Conservation (phyloP, 352 stramenopile species). For the Phytopythium montanum region DNA sequence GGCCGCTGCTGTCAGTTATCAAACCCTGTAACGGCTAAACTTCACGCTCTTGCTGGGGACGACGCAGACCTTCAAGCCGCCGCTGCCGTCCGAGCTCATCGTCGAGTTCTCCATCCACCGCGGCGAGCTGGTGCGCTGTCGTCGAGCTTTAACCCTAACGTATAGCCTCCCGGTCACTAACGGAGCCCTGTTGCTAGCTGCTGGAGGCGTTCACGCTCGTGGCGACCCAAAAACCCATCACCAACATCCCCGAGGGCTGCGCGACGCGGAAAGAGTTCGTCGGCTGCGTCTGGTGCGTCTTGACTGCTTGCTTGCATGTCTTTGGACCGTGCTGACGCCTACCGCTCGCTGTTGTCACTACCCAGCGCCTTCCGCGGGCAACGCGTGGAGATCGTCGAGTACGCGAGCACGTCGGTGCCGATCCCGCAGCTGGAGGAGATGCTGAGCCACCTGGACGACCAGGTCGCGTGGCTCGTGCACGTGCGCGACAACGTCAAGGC, state of each 20-base stretch:
- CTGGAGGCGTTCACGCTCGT: conserved; percentile 70
- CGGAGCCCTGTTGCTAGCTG: conserved; percentile 26
- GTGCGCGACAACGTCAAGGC: conserved; percentile 74
- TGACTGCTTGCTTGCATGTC: too few relatives aligned
- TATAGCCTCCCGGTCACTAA: background rate
- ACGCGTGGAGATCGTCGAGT: conserved; percentile 76
- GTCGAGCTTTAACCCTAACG: too few relatives aligned
- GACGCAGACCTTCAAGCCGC: conserved; percentile 60
- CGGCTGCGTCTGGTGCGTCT: conserved; percentile 68
- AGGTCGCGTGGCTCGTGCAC: conserved; percentile 60
- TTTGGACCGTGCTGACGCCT: background rate
- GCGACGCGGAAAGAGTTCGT: conserved; percentile 79
- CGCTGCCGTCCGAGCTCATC: conserved; percentile 65
- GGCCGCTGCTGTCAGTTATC: background rate
- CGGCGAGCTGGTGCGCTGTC: conserved; percentile 69
- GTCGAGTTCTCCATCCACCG: conserved; percentile 84
- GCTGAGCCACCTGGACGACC: conserved; percentile 56
- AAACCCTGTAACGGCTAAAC: too few relatives aligned
- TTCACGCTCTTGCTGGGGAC: background rate
- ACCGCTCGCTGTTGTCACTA: background rate
- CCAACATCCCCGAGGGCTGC: conserved; percentile 54
- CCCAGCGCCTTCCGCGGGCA: conserved; percentile 65
- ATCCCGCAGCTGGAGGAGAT: conserved; percentile 84
- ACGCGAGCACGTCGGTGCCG: conserved; percentile 56
- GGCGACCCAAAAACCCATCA: conserved; percentile 48